Base-by-base conservation (phyloP, 345 rosid genomes). In the Pelargonium nanum region DNA sequence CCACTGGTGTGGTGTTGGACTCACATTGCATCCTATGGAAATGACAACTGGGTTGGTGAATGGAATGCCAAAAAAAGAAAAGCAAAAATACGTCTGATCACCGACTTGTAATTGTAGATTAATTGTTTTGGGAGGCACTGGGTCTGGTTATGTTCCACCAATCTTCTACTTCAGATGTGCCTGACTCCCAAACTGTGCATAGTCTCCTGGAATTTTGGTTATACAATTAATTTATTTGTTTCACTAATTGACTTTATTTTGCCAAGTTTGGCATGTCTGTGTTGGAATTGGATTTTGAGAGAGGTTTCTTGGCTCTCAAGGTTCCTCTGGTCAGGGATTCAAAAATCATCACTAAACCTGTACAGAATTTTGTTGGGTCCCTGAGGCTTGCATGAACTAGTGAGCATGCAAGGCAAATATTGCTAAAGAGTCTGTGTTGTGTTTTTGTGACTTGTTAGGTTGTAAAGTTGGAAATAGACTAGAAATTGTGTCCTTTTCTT, bases 171-270 rank as follows among this genome's bases (percentile, higher is more conserved):
- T 40, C 15, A 40, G 48, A 40, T 40, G 48, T 7, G 48, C 48
- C 48, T 2, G 26, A 3, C 26, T 25, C 9, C 51, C 5, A 10
- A 30, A 59, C 45, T 34, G 62, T 44, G 4, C 22, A 6, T 30
- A 30, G 54, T 61, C 51, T 26, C 63, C 21, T 56, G n/a, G 54
- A 73, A 58, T 64, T 68, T 68, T 73, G 64, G 65, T 30, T 22
- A 24, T 63, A 52, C 55, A 22, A 52, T 57, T 57, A 23, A 53
- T 60, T 66, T 62, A 51, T 57, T 52, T 25, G 22, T 30, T 24
- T 0, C 13, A 30, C 28, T 59, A 8, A 17, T 9, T 6, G 23
- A 12, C 20, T 30, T 20, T 40, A 10, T 23, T 19, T 12, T 10
- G 50, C n/a, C 48, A 21, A 19, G 8, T 19, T 21, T 19, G 10